These are phyloP conservation scores for Botryotinia calthae DNA, from an alignment of 2,329 filamentous ascomycete species.

Conservation along the genomic window DNA sequence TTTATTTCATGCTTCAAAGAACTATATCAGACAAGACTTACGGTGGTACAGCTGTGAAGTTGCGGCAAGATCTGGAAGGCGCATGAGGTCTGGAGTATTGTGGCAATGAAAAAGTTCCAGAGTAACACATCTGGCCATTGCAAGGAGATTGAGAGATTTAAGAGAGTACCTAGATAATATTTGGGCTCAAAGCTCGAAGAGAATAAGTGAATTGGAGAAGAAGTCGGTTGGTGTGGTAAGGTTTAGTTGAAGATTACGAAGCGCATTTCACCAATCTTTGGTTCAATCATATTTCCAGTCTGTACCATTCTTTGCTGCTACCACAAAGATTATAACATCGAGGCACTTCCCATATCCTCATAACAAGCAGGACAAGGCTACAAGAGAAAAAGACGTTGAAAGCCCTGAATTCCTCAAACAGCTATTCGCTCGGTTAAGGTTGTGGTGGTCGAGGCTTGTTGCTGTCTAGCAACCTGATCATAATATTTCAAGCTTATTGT, in stretches of 20 bases:
- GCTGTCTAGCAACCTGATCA: constrained; percentile 4
- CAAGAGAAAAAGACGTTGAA: not conserved
- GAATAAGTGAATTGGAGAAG: not conserved
- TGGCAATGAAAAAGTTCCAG: not conserved
- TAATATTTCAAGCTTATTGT: not conserved
- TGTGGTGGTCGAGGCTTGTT: constrained; percentile 5
- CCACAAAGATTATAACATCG: not conserved
- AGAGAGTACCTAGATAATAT: not conserved
- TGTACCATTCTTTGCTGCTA: not conserved
- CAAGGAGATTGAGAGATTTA: not conserved
- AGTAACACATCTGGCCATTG: not conserved
- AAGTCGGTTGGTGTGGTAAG: not conserved
- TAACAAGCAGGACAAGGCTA: not conserved
- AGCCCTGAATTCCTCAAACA: not conserved
- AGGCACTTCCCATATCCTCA: not conserved
- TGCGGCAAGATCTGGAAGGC: too few species aligned
- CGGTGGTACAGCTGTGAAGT: not conserved
- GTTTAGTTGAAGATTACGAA: not conserved
- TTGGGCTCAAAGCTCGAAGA: not conserved
- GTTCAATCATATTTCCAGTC: not conserved
- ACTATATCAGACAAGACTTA: not conserved
- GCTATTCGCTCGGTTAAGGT: constrained; percentile 3
- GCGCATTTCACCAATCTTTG: not conserved
- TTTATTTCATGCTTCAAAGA: not conserved
- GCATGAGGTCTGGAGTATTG: not conserved